These are phyloP conservation scores for Fusarium keratoplasticum DNA, from an alignment of 2,329 filamentous ascomycete genomes.

Conservation along the genomic window DNA sequence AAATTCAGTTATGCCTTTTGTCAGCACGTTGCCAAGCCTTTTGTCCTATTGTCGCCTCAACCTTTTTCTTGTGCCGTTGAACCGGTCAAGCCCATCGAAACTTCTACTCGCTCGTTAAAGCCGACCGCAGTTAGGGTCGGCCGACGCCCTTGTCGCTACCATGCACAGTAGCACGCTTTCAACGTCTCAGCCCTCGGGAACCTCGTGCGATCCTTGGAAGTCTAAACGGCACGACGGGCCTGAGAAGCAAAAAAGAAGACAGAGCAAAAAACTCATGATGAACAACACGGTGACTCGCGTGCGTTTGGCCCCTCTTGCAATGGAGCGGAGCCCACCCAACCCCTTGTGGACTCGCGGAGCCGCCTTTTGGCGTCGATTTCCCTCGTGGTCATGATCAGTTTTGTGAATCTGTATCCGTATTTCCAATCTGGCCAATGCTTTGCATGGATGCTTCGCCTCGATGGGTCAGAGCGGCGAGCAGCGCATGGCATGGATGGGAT, in stretches of 20 bases:
- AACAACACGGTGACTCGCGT: slow-evolving; percentile 18
- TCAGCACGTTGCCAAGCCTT: slow-evolving; percentile 28
- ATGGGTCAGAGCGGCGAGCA: neutral
- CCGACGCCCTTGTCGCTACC: neutral
- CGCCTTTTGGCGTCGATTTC: slow-evolving; percentile 23
- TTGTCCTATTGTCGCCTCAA: slow-evolving; percentile 11
- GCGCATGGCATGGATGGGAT: slow-evolving; percentile 12
- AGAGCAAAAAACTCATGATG: slow-evolving; percentile 8
- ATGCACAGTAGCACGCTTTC: neutral
- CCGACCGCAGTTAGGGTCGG: neutral
- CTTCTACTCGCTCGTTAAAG: neutral
- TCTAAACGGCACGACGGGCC: neutral
- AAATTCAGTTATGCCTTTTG: slow-evolving; percentile 18
- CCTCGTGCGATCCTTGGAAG: neutral
- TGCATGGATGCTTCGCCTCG: slow-evolving; percentile 5
- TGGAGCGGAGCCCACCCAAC: neutral
- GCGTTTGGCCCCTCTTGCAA: slow-evolving; percentile 2
- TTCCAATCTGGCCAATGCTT: slow-evolving; percentile 25
- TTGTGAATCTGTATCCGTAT: slow-evolving; percentile 8
- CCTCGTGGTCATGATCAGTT: slow-evolving; percentile 6
- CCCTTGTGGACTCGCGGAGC: slow-evolving; percentile 13
- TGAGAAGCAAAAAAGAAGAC: neutral
- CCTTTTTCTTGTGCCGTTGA: slow-evolving; percentile 24
- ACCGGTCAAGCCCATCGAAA: slow-evolving; percentile 10
- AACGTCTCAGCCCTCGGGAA: neutral